These are phyloP conservation scores for Diaporthe sp. DNA, from an alignment of 2,329 filamentous ascomycete species.

Conservation along the genomic window DNA sequence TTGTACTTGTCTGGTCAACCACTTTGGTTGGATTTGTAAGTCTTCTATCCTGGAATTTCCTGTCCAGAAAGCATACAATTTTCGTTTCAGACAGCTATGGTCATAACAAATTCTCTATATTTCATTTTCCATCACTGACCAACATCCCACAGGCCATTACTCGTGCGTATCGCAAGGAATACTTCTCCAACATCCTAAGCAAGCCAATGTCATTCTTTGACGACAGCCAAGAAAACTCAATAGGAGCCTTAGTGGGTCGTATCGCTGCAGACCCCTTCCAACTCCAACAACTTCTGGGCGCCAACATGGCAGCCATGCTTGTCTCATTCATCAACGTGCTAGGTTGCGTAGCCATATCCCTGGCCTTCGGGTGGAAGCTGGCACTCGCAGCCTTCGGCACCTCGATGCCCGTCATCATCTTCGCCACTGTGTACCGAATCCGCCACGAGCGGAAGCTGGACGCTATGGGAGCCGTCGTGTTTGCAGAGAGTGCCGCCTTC, in stretches of 20 bases:
- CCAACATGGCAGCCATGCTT: constrained; percentile 73
- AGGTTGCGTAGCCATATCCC: constrained; percentile 71
- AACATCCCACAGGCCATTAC: neutral
- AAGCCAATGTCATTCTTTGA: constrained; percentile 74
- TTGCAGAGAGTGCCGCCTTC: constrained; percentile 73
- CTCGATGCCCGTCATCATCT: constrained; percentile 52
- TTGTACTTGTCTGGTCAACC: constrained; percentile 37
- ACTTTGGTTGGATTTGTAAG: constrained; percentile 36
- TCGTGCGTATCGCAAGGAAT: constrained; percentile 61
- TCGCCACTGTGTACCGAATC: constrained; percentile 59
- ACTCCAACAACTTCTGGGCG: constrained; percentile 55
- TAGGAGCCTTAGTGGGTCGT: constrained; percentile 71
- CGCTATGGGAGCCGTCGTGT: constrained; percentile 68
- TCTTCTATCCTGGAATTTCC: too few relatives aligned
- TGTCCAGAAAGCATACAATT: too few relatives aligned
- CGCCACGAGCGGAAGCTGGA: constrained; percentile 70
- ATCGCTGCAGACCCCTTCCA: constrained; percentile 70
- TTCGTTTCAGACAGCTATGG: neutral
- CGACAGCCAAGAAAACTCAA: constrained; percentile 53
- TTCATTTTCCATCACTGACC: neutral
- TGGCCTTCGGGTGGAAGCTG: constrained; percentile 83
- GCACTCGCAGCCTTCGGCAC: constrained; percentile 67
- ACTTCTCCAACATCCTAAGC: constrained; percentile 70
- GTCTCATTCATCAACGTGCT: constrained; percentile 71
- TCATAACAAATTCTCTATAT: neutral